Evolutionary conservation across 1,284 basidiomycete genomes (phyloP), one percentile per base, ranked within the genome.

Genomic region (Ganoderma multipileum): DNA sequence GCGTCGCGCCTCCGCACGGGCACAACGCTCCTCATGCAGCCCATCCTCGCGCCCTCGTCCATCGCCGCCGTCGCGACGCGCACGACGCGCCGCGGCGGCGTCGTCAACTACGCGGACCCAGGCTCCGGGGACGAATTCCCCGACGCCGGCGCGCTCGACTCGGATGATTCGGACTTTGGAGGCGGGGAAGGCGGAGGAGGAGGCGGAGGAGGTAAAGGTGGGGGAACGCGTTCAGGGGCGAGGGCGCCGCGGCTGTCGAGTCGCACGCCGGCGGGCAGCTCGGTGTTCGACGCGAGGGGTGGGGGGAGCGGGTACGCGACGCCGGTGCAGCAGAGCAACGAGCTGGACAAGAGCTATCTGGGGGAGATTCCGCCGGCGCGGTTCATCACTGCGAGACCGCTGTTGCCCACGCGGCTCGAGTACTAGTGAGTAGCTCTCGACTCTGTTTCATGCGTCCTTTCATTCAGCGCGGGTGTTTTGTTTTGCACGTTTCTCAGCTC

Each of bases 1-100:
- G 85, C 96, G 0, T 94, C 96, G 6, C 89, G 97, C n/a, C 83
- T 99, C 66, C 90, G 94, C n/a, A 97, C 96, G 0, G 97, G 97
- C 33, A 88, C 93, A 7, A 94, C 95, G 0, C 89, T 95, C 2
- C 88, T 99, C 70, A 88, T 99, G 80, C 97, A 99, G 77, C 96
- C 97, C n/a, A 89, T 96, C 73, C 71, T 92, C 71, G 68, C 83
- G 77, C 73, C 69, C 20, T 77, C 84, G 1, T 80, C 84, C 16
- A 75, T 73, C 0, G 67, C 81, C 2, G 75, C 80, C 0, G 77
- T 83, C 4, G 81, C 86, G 2, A 75, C 83, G 23, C 78, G 83
- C 12, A 81, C 82, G 14, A 80, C 83, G 6, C 86, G 92, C 62
- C 85, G 92, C 4, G 88, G 89, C 0, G 90, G 87, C 12, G 85